phyloP scores from a whole-genome alignment of 148 eudicot species.

The Rhododendron williamsianum region DNA sequence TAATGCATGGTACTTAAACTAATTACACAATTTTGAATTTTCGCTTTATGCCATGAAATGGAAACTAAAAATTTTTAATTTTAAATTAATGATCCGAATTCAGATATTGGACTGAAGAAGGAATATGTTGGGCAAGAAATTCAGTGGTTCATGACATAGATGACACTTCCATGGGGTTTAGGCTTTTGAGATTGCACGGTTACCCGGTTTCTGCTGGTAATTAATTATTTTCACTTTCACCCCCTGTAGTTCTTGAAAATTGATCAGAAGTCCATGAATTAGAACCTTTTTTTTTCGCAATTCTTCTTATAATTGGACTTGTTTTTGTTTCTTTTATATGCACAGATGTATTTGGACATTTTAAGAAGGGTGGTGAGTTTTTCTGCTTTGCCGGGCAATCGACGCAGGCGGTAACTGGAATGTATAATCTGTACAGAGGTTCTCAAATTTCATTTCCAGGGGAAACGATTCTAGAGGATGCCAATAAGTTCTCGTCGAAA shows the following conservation, averaged over 20 bases:
- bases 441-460: constrained; percentile 53
- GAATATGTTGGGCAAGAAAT: constrained; percentile 83
- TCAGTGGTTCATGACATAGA: constrained; percentile 68
- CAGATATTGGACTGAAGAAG: constrained; percentile 73
- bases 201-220: constrained; percentile 59
- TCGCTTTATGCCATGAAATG: background rate
- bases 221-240: background rate
- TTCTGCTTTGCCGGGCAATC: constrained; percentile 47
- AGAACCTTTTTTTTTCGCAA: background rate
- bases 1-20: background rate
- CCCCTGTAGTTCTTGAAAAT: background rate
- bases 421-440: constrained; percentile 48
- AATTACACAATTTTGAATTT: background rate
- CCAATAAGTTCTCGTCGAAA: constrained; percentile 33
- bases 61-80: background rate
- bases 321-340: background rate
- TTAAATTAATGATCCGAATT: background rate
- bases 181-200: constrained; percentile 73
- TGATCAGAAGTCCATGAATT: background rate
- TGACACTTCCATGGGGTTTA: constrained; percentile 84
- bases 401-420: constrained; percentile 44
- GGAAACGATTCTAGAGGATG: constrained; percentile 52
- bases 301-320: background rate
- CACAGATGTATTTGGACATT: constrained; percentile 54
- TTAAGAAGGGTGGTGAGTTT: constrained; percentile 48